These are phyloP conservation scores for Myriosclerotinia curreyana DNA, from an alignment of 2,329 filamentous ascomycete genomes.

Conservation along the genomic window DNA sequence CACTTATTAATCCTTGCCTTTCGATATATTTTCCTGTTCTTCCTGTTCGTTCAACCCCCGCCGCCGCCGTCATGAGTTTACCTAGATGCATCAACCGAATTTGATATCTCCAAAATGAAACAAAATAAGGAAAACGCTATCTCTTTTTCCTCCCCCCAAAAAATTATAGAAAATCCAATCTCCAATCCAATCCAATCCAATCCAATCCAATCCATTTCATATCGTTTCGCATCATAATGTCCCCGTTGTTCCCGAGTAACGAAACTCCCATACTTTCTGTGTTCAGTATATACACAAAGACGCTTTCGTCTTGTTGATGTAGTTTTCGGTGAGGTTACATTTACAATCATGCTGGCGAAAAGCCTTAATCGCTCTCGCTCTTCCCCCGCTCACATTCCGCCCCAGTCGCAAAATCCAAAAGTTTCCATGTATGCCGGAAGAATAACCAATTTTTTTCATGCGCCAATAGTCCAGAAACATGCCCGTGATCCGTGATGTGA, in stretches of 20 bases:
- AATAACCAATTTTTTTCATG: conserved; percentile 5
- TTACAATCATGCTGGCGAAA: conserved; percentile 9
- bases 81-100: conserved; percentile 3
- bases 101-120: background rate
- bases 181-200: conserved; percentile 1
- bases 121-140: background rate
- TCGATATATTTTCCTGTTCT: too few species aligned
- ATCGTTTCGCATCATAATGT: conserved; percentile 9
- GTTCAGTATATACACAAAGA: conserved; percentile 18
- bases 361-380: conserved; percentile 11
- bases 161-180: conserved; percentile 15
- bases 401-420: background rate
- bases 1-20: too few species aligned
- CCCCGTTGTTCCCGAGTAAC: conserved; percentile 4
- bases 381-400: conserved; percentile 1
- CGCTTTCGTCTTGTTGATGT: background rate
- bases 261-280: conserved; percentile 10
- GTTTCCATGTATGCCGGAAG: conserved; percentile 8
- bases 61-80: conserved; percentile 2
- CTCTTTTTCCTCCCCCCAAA: conserved; percentile 2
- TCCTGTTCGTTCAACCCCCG: too few species aligned
- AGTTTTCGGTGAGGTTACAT: conserved; percentile 12
- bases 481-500: conserved; percentile 8
- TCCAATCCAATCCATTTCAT: conserved; percentile 4
- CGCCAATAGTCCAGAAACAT: conserved; percentile 12